phyloP scores from a whole-genome alignment of 495 filamentous ascomycete genomes.

The Wilcoxina mikolae region DNA sequence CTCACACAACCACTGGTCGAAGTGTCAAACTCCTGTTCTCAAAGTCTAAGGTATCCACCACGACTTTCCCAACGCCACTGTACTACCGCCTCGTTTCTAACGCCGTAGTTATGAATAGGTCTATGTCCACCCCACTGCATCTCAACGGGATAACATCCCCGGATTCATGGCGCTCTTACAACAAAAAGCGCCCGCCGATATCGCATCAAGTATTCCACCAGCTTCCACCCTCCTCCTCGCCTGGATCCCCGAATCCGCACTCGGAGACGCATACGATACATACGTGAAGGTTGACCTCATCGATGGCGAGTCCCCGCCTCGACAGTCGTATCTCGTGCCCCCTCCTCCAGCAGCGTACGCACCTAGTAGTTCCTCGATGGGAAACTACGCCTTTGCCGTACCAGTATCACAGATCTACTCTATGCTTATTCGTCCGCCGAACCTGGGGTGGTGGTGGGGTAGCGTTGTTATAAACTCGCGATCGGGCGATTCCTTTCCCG shows the following conservation, averaged over 20 bases:
- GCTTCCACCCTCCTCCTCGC: constrained; percentile 62
- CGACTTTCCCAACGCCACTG: background rate
- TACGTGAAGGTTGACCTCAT: constrained; percentile 91
- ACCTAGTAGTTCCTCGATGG: constrained; percentile 42
- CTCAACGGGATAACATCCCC: constrained; percentile 88
- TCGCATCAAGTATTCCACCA: constrained; percentile 34
- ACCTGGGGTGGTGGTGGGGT: constrained; percentile 95
- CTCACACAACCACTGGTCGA: constrained; percentile 58
- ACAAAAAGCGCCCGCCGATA: constrained; percentile 52
- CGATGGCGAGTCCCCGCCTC: constrained; percentile 64
- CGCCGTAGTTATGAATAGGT: constrained; percentile 42
- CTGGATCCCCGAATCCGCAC: constrained; percentile 82
- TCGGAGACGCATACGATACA: constrained; percentile 70
- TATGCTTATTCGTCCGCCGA: constrained; percentile 77
- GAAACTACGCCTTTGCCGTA: constrained; percentile 82
- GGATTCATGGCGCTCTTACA: constrained; percentile 90
- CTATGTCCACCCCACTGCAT: constrained; percentile 92
- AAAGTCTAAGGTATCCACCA: constrained; percentile 66
- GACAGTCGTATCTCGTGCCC: constrained; percentile 79
- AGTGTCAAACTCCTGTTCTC: constrained; percentile 93
- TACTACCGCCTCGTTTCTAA: constrained; percentile 9
- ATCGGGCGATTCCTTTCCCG: constrained; percentile 80
- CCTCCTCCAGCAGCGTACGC: constrained; percentile 61
- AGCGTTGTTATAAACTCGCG: constrained; percentile 83
- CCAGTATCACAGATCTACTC: constrained; percentile 83